phyloP scores from a whole-genome alignment of 2,329 filamentous ascomycete genomes.

The Shiraia sp. region DNA sequence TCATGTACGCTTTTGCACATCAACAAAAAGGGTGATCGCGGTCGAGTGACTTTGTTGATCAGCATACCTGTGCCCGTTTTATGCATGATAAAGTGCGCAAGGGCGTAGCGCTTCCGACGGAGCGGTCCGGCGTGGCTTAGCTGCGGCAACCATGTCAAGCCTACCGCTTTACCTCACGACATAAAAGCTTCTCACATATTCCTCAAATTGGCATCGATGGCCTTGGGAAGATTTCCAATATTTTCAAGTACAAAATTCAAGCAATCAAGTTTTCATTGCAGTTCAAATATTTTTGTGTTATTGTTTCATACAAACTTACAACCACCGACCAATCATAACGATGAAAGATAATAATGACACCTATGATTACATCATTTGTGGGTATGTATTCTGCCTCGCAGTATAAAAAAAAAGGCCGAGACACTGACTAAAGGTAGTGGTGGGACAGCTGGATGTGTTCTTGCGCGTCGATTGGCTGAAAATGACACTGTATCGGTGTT shows the following conservation, averaged over 20 bases:
- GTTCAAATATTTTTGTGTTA: not conserved
- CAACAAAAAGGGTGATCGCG: not conserved
- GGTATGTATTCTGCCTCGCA: conserved; percentile 1
- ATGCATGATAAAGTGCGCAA: not conserved
- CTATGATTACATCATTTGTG: no score
- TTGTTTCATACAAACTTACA: not conserved
- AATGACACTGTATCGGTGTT: conserved; percentile 44
- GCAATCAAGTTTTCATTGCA: not conserved
- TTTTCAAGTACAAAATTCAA: not conserved
- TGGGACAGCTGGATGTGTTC: conserved; percentile 52
- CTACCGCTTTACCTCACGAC: not conserved
- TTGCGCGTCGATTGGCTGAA: conserved; percentile 51
- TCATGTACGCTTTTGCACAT: not conserved
- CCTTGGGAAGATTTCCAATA: not conserved
- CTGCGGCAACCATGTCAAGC: not conserved
- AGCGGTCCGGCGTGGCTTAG: not conserved
- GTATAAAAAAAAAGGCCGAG: not conserved
- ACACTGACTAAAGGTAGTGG: conserved; percentile 34
- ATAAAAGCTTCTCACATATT: not conserved
- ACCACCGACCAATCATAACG: not conserved
- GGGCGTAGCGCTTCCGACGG: no score
- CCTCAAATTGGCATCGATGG: not conserved
- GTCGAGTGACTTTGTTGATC: not conserved
- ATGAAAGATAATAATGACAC: not conserved
- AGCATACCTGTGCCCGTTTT: not conserved